phyloP scores from a whole-genome alignment of 2,329 filamentous ascomycete species.

The Ophiocordyceps camponoti-leonardi region DNA sequence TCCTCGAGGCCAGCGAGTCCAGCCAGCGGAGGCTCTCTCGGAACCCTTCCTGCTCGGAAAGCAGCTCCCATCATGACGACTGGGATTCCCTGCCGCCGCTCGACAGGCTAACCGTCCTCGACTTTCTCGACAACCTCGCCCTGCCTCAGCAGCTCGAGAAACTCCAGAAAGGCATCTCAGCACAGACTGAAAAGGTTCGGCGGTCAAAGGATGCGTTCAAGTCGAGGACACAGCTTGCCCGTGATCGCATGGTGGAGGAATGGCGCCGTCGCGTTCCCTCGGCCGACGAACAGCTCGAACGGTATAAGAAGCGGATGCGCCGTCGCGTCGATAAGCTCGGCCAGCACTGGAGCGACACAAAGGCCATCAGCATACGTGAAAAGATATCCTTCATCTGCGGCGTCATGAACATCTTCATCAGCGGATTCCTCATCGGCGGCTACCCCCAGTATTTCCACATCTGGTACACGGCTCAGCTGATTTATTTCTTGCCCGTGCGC shows the following conservation, averaged over 20 bases:
- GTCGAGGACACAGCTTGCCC: conserved; percentile 59
- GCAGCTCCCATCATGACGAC: conserved; percentile 73
- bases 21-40: conserved; percentile 49
- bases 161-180: conserved; percentile 65
- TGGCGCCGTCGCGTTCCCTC: conserved; percentile 75
- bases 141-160: conserved; percentile 82
- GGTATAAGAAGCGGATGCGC: conserved; percentile 77
- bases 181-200: conserved; percentile 71
- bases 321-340: conserved; percentile 76
- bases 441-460: conserved; percentile 73
- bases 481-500: conserved; percentile 95
- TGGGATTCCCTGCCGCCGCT: conserved; percentile 77
- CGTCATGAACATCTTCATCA: conserved; percentile 94
- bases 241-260: conserved; percentile 79
- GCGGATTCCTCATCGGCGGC: conserved; percentile 80
- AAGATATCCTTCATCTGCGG: conserved; percentile 94
- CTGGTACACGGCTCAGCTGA: conserved; percentile 78
- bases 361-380: conserved; percentile 74
- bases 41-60: conserved; percentile 66
- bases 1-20: conserved; percentile 25
- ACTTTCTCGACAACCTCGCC: conserved; percentile 86
- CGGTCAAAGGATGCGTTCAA: conserved; percentile 69
- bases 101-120: conserved; percentile 79
- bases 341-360: conserved; percentile 75
- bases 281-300: conserved; percentile 81